These are phyloP conservation scores for Suhomyces wounanorum DNA, from an alignment of 1,139 yeast species.

Conservation along the genomic window DNA sequence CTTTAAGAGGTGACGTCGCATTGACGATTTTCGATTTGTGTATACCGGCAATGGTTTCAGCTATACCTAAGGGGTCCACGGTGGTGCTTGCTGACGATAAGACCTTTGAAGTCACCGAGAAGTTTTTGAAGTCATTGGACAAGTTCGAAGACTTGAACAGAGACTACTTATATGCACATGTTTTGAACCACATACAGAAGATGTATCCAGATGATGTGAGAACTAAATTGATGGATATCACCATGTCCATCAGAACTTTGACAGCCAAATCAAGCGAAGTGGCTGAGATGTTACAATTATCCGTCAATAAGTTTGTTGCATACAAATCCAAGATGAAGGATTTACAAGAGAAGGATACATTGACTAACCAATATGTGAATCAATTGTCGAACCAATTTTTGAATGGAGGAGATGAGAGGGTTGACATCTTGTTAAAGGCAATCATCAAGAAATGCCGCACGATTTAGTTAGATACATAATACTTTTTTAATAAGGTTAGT, in stretches of 20 bases:
- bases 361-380: constrained; percentile 49
- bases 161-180: constrained; percentile 64
- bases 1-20: constrained; percentile 86
- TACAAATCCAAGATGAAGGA: constrained; percentile 48
- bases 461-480: constrained; percentile 10
- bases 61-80: constrained; percentile 31
- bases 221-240: constrained; percentile 57
- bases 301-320: constrained; percentile 72
- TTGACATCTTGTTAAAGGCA: constrained; percentile 37
- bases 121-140: constrained; percentile 60
- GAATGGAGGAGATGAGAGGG: constrained; percentile 35
- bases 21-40: constrained; percentile 79
- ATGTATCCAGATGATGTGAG: constrained; percentile 40
- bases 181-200: constrained; percentile 52
- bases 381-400: constrained; percentile 37
- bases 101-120: constrained; percentile 45
- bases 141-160: constrained; percentile 70
- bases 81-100: constrained; percentile 33
- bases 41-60: constrained; percentile 49
- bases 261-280: constrained; percentile 41
- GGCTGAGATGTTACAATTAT: constrained; percentile 62
- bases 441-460: constrained; percentile 42
- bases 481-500: constrained; percentile 15
- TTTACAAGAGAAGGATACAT: constrained; percentile 36
- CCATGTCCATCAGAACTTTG: constrained; percentile 65